These are phyloP conservation scores for Rubroshorea leprosula DNA, from an alignment of 345 rosid species.

Conservation along the genomic window DNA sequence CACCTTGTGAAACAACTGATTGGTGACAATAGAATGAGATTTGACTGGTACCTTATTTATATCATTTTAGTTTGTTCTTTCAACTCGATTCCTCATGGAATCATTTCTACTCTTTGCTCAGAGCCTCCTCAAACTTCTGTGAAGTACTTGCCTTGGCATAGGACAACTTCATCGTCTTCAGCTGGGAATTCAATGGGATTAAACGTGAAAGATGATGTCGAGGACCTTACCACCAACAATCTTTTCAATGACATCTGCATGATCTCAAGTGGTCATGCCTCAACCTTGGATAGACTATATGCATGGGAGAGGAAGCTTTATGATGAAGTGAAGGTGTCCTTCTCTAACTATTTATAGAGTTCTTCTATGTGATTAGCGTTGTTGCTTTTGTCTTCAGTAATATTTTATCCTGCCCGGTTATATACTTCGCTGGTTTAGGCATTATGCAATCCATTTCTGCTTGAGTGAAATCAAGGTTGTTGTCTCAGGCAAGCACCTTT, in stretches of 20 bases:
- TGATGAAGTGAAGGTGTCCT: slow-evolving; percentile 89
- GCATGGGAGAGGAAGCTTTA: slow-evolving; percentile 99
- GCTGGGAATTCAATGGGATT: slow-evolving; percentile 62
- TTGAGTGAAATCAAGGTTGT: too few relatives aligned
- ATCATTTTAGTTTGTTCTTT: background rate
- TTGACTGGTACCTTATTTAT: too few relatives aligned
- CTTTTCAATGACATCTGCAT: slow-evolving; percentile 65
- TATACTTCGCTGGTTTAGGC: too few relatives aligned
- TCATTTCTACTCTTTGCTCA: slow-evolving; percentile 27
- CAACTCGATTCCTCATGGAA: slow-evolving; percentile 15
- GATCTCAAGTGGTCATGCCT: slow-evolving; percentile 94
- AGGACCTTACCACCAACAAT: slow-evolving; percentile 48
- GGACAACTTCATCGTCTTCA: slow-evolving; percentile 84
- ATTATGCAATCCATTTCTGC: too few relatives aligned
- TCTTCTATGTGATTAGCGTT: too few relatives aligned
- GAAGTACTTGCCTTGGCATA: slow-evolving; percentile 89
- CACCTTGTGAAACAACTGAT: too few relatives aligned
- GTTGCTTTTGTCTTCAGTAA: too few relatives aligned
- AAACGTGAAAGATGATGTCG: slow-evolving; percentile 52
- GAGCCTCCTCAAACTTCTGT: slow-evolving; percentile 59
- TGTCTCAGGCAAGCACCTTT: too few relatives aligned
- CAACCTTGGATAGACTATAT: slow-evolving; percentile 83
- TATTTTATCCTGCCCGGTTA: too few relatives aligned
- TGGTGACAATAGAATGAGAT: too few relatives aligned
- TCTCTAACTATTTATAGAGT: background rate